Conservation (phyloP, 768 basidiomycete genomes). For the Rhizopogon sp. region DNA sequence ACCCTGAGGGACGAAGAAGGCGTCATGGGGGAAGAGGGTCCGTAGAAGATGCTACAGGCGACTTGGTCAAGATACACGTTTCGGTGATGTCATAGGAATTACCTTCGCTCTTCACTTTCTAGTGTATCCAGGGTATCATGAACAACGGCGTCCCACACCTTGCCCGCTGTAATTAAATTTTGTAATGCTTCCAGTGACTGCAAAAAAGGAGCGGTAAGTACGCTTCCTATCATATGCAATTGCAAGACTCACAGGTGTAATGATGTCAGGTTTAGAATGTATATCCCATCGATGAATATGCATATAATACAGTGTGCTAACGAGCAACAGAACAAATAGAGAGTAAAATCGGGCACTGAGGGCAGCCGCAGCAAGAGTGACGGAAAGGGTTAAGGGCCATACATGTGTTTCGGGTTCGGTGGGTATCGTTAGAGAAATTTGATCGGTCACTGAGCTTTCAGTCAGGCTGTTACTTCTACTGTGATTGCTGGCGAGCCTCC, state of each 20-base stretch:
- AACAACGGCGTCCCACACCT: slow-evolving; percentile 70
- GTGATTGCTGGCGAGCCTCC: slow-evolving; percentile 32
- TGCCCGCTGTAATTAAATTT: slow-evolving; percentile 61
- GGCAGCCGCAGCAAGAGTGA: slow-evolving; percentile 34
- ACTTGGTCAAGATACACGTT: not conserved
- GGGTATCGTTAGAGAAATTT: slow-evolving; percentile 19
- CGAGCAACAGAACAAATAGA: slow-evolving; percentile 33
- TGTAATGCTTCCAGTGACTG: slow-evolving; percentile 65
- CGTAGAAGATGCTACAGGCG: slow-evolving; percentile 29
- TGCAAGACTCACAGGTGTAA: slow-evolving; percentile 44
- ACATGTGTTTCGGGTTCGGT: slow-evolving; percentile 31
- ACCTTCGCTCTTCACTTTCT: slow-evolving; percentile 72
- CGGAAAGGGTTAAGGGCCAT: slow-evolving; percentile 35
- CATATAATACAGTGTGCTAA: slow-evolving; percentile 34
- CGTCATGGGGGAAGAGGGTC: slow-evolving; percentile 33
- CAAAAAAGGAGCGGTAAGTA: not conserved
- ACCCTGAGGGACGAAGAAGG: slow-evolving; percentile 45
- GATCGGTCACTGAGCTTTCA: slow-evolving; percentile 19
- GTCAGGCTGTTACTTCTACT: slow-evolving; percentile 40
- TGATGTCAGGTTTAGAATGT: slow-evolving; percentile 38
- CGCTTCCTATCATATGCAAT: not conserved
- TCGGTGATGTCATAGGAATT: not conserved
- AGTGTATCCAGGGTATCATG: slow-evolving; percentile 62
- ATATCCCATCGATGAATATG: slow-evolving; percentile 30
- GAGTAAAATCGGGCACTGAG: slow-evolving; percentile 41